These are phyloP conservation scores for Rhodomyrtus tomentosa DNA, from an alignment of 345 rosid species.

Conservation along the genomic window DNA sequence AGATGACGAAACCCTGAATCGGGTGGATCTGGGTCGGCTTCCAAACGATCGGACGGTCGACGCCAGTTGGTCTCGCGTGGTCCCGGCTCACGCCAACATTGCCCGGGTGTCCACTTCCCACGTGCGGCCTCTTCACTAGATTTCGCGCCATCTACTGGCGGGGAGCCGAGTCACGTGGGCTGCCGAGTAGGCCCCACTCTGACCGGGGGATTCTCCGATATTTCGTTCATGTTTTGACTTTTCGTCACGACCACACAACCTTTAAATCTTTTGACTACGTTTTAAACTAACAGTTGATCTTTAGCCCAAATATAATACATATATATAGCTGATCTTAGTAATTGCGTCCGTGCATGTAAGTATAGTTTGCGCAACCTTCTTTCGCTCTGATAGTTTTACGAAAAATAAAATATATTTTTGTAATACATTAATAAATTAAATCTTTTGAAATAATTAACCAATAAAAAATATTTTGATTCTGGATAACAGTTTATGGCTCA, in stretches of 20 bases:
- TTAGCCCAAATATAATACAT: no score
- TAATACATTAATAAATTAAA: no score
- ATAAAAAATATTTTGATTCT: no score
- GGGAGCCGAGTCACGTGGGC: background rate
- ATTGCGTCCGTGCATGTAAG: no score
- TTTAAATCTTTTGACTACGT: background rate
- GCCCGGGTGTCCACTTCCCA: background rate
- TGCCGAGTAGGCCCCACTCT: background rate
- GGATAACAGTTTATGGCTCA: no score
- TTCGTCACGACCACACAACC: background rate
- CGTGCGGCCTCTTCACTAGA: background rate
- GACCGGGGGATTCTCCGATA: background rate
- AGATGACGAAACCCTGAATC: background rate
- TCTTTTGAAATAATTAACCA: no score
- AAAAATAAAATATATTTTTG: no score
- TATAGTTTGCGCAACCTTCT: no score
- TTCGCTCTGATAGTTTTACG: no score
- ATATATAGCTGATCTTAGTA: background rate
- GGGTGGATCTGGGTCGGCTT: background rate
- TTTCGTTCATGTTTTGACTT: no score
- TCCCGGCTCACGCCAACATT: background rate
- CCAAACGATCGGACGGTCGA: rapidly evolving
- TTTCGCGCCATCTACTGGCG: background rate
- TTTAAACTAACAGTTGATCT: background rate
- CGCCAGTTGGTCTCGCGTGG: rapidly evolving